A percentile compares a stretch with the other conserved stretches of the same genome.
phyloP scores from a whole-genome alignment of 2,329 filamentous ascomycete genomes.

The Lachnum nothofagi region DNA sequence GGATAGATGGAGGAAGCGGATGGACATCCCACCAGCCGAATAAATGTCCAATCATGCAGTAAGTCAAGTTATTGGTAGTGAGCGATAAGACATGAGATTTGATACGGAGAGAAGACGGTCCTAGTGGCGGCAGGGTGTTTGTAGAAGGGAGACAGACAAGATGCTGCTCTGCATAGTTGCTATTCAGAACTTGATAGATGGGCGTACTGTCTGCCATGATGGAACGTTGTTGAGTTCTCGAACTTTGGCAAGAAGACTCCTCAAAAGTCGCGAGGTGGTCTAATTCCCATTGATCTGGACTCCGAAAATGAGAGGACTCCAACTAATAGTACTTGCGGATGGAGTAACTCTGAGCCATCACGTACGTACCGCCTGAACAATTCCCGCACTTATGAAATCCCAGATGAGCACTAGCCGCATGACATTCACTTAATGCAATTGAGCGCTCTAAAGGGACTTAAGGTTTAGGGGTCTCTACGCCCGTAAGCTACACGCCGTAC shows the following conservation, averaged over 20 bases:
- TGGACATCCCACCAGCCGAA: constrained; percentile 29
- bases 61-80: constrained; percentile 26
- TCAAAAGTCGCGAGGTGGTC: not conserved
- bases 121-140: constrained; percentile 15
- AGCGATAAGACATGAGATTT: constrained; percentile 21
- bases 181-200: constrained; percentile 23
- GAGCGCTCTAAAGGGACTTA: no score
- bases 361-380: no score
- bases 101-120: constrained; percentile 22
- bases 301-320: no score
- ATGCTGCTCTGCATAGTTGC: constrained; percentile 26
- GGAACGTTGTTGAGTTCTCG: not conserved
- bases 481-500: no score
- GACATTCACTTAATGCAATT: no score
- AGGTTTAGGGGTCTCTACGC: no score
- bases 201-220: not conserved
- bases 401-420: no score
- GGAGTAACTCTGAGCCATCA: no score
- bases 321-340: no score
- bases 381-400: no score
- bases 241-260: no score
- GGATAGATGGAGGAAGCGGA: constrained; percentile 22
- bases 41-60: constrained; percentile 21
- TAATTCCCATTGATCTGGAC: no score
- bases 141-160: constrained; percentile 19